Percentiles rank a stretch among this genome's conserved stretches.
Evolutionary conservation across 2,329 filamentous ascomycete species (phyloP).

Genomic region (Cercospora berteroae): DNA sequence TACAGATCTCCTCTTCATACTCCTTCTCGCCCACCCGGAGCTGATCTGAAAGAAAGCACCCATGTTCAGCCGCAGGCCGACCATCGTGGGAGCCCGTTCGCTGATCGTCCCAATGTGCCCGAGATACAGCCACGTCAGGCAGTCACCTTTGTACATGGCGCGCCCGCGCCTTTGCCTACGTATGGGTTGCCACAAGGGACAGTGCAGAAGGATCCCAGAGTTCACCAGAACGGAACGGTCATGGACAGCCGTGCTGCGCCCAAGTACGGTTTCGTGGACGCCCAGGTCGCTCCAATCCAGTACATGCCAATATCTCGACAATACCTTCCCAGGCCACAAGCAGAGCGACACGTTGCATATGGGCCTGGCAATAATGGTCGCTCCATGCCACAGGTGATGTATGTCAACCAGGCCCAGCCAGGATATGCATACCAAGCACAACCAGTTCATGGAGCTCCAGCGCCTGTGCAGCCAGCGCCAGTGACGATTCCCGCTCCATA

Average conservation of each 20-base stretch:
- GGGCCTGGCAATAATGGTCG: neutral
- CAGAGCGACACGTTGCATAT: neutral
- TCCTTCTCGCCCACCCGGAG: neutral
- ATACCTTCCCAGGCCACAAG: neutral
- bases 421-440: constrained; percentile 9
- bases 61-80: neutral
- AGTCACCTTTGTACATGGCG: neutral
- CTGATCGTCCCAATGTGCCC: neutral
- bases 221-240: neutral
- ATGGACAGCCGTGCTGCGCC: neutral
- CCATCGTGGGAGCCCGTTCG: constrained; percentile 9
- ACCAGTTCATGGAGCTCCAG: constrained; percentile 38
- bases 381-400: constrained; percentile 7
- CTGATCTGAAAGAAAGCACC: neutral
- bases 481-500: constrained; percentile 6
- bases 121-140: neutral
- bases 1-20: neutral
- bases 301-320: constrained; percentile 17
- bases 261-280: constrained; percentile 21
- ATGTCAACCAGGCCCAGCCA: constrained; percentile 13
- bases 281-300: constrained; percentile 27
- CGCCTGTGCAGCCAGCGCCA: constrained; percentile 35
- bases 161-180: neutral
- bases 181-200: neutral
- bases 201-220: neutral